These are phyloP conservation scores for Saturnispora mendoncae DNA, from an alignment of 805 yeast species.

Conservation along the genomic window DNA sequence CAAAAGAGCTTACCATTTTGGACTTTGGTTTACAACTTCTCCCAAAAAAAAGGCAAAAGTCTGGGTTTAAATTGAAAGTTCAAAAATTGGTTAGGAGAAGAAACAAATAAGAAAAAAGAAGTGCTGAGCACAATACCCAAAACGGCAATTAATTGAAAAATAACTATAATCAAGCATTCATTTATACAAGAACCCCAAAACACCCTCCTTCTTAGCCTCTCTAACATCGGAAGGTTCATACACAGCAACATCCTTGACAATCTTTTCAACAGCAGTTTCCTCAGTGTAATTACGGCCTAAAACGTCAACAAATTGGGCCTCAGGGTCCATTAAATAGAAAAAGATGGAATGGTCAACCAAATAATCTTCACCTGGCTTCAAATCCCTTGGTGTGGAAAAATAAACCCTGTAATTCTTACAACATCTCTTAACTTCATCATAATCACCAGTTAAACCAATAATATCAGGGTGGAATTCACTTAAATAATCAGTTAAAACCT, in stretches of 20 bases:
- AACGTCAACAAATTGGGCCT: conserved; percentile 91
- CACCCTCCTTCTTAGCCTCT: conserved; percentile 50
- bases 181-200: conserved; percentile 52
- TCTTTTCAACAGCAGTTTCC: conserved; percentile 65
- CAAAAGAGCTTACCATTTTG: too few relatives aligned
- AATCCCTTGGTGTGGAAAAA: conserved; percentile 92
- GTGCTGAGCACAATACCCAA: background rate
- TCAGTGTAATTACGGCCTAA: conserved; percentile 87
- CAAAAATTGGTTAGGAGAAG: background rate
- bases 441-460: conserved; percentile 85
- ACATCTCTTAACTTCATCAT: conserved; percentile 70
- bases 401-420: conserved; percentile 92
- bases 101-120: background rate
- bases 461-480: conserved; percentile 85
- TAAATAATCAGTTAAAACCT: conserved; percentile 71
- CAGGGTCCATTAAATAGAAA: conserved; percentile 97
- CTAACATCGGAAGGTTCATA: conserved; percentile 67
- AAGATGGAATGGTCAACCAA: conserved; percentile 95
- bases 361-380: conserved; percentile 93
- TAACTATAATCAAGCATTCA: conserved; percentile 13
- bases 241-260: conserved; percentile 64
- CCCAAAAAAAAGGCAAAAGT: background rate
- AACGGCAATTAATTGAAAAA: background rate
- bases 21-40: too few relatives aligned
- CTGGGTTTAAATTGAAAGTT: too few relatives aligned